Percentiles rank a stretch among this genome's conserved stretches.
Conservation (phyloP, 1,139 yeast species). For the Kodamaea sp. region DNA sequence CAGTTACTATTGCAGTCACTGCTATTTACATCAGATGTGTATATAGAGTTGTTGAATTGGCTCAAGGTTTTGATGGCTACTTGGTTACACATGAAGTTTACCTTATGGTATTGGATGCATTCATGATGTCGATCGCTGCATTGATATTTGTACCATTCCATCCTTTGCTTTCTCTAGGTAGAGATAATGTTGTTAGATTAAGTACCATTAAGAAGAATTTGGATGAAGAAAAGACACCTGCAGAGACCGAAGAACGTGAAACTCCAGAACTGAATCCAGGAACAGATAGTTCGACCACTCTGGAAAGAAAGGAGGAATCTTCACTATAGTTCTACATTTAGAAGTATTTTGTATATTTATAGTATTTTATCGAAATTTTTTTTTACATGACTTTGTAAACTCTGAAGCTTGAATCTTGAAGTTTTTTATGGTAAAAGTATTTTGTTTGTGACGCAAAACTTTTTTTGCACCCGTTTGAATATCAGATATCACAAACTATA, state of each 20-base stretch:
- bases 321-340: too few species aligned
- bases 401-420: too few species aligned
- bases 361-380: too few species aligned
- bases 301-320: too few species aligned
- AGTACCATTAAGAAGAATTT: conserved; percentile 32
- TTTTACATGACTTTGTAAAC: too few species aligned
- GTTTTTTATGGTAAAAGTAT: too few species aligned
- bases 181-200: conserved; percentile 30
- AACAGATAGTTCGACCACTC: too few species aligned
- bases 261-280: too few species aligned
- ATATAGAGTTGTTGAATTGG: conserved; percentile 76
- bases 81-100: conserved; percentile 68
- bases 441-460: too few species aligned
- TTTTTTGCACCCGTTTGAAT: too few species aligned
- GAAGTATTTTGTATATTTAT: too few species aligned
- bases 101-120: conserved; percentile 73
- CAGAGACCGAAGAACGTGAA: conserved; percentile 3
- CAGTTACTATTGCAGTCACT: conserved; percentile 50
- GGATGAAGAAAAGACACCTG: conserved; percentile 18
- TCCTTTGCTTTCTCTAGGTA: conserved; percentile 61
- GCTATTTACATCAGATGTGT: conserved; percentile 69
- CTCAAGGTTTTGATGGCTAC: conserved; percentile 74
- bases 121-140: conserved; percentile 55
- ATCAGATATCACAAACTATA: too few species aligned
- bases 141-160: conserved; percentile 52